phyloP scores from a whole-genome alignment of 768 basidiomycete genomes.

The Rhodosporidiobolus odoratus region DNA sequence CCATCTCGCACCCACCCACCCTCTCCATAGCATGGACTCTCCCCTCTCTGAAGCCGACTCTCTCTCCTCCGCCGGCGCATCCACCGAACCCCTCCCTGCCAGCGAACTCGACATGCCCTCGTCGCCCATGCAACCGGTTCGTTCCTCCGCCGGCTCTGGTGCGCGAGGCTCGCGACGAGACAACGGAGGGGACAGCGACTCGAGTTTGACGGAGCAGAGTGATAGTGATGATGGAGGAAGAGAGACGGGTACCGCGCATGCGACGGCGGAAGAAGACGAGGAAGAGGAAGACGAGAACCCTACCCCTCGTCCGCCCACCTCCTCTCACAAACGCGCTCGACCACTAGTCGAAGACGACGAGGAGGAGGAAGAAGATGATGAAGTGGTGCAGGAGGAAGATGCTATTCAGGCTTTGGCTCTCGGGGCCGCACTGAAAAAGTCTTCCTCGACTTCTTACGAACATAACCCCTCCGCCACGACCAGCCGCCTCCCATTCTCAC shows the following conservation, averaged over 20 bases:
- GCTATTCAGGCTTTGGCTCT: not conserved
- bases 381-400: not conserved
- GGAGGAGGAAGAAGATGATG: slow-evolving; percentile 1
- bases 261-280: not conserved
- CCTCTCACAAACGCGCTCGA: not conserved
- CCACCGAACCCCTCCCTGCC: slow-evolving; percentile 34
- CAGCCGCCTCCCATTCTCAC: not conserved
- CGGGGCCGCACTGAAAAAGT: not conserved
- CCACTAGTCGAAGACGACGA: not conserved
- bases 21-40: slow-evolving; percentile 15
- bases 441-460: not conserved
- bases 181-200: slow-evolving; percentile 28
- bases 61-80: slow-evolving; percentile 33
- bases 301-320: not conserved
- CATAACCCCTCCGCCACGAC: not conserved
- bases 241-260: not conserved
- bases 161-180: not conserved
- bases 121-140: not conserved
- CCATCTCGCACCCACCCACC: not conserved
- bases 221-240: slow-evolving; percentile 3
- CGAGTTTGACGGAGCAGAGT: slow-evolving; percentile 33
- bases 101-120: slow-evolving; percentile 16
- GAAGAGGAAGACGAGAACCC: not conserved
- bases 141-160: not conserved
- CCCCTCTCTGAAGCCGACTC: slow-evolving; percentile 34